phyloP scores from a whole-genome alignment of 1,139 yeast genomes.

The Lodderomyces margitis region DNA sequence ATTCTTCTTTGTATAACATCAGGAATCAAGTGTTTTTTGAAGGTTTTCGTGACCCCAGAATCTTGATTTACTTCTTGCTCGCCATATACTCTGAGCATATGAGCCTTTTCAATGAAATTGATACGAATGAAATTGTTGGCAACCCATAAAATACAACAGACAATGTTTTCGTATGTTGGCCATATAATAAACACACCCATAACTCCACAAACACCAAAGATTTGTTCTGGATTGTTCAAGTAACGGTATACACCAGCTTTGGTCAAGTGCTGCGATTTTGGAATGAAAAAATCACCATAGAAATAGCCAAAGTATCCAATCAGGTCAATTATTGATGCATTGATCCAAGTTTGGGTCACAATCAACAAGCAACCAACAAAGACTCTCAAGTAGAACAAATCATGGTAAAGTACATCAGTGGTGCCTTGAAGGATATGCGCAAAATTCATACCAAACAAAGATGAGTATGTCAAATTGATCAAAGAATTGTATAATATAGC shows the following conservation, averaged over 20 bases:
- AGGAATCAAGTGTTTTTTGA: slow-evolving; percentile 50
- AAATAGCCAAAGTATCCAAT: slow-evolving; percentile 90
- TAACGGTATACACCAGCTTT: slow-evolving; percentile 85
- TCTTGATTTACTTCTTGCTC: slow-evolving; percentile 56
- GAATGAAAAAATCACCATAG: slow-evolving; percentile 82
- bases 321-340: slow-evolving; percentile 66
- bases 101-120: slow-evolving; percentile 74
- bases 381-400: slow-evolving; percentile 55
- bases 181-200: slow-evolving; percentile 75
- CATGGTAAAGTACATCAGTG: slow-evolving; percentile 22
- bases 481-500: slow-evolving; percentile 63
- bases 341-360: slow-evolving; percentile 69
- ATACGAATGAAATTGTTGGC: slow-evolving; percentile 64
- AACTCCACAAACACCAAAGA: slow-evolving; percentile 78
- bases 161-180: slow-evolving; percentile 54
- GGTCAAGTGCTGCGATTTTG: slow-evolving; percentile 52
- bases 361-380: slow-evolving; percentile 57
- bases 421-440: slow-evolving; percentile 26
- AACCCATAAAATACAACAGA: slow-evolving; percentile 68
- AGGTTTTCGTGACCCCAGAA: slow-evolving; percentile 67
- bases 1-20: slow-evolving; percentile 38
- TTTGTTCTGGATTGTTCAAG: slow-evolving; percentile 80
- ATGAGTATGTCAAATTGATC: slow-evolving; percentile 45
- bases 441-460: slow-evolving; percentile 44
- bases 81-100: slow-evolving; percentile 78